These are phyloP conservation scores for Asterophora lycoperdoides DNA, from an alignment of 768 basidiomycete species.

Conservation along the genomic window DNA sequence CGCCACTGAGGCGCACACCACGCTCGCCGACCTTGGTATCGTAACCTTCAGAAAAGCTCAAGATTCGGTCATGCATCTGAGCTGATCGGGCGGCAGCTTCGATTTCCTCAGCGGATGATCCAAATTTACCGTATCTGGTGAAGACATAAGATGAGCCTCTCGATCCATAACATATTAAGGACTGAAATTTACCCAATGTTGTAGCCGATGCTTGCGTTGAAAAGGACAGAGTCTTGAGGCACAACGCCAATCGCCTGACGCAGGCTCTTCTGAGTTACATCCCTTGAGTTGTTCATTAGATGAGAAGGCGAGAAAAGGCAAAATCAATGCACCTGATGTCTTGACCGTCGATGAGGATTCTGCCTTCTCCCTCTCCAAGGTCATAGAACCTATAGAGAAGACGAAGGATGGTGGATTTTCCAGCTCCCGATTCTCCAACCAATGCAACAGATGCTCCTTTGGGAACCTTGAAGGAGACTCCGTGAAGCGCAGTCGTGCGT, in stretches of 20 bases:
- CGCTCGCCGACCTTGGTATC: slow-evolving; percentile 89
- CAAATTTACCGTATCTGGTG: slow-evolving; percentile 71
- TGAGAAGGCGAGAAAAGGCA: background rate
- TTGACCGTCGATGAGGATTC: slow-evolving; percentile 80
- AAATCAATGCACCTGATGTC: slow-evolving; percentile 54
- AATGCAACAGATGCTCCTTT: slow-evolving; percentile 86
- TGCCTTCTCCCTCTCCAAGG: slow-evolving; percentile 68
- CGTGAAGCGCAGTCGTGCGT: slow-evolving; percentile 62
- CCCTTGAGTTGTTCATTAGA: slow-evolving; percentile 31
- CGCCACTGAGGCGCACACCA: slow-evolving; percentile 79
- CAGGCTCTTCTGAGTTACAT: slow-evolving; percentile 78
- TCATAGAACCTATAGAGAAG: slow-evolving; percentile 93
- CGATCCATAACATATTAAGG: background rate
- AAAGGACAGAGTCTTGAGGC: slow-evolving; percentile 78
- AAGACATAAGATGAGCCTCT: background rate
- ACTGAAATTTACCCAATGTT: slow-evolving; percentile 56
- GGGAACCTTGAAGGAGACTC: slow-evolving; percentile 84
- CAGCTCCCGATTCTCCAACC: slow-evolving; percentile 78
- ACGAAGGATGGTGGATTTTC: slow-evolving; percentile 83
- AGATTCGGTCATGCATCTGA: slow-evolving; percentile 83
- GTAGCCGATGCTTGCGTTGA: slow-evolving; percentile 67
- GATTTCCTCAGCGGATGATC: slow-evolving; percentile 66
- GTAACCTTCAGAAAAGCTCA: slow-evolving; percentile 82
- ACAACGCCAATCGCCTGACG: slow-evolving; percentile 85
- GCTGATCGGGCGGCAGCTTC: slow-evolving; percentile 76